phyloP scores from a whole-genome alignment of 1,139 yeast genomes.

The Pichiaceae sp. region DNA sequence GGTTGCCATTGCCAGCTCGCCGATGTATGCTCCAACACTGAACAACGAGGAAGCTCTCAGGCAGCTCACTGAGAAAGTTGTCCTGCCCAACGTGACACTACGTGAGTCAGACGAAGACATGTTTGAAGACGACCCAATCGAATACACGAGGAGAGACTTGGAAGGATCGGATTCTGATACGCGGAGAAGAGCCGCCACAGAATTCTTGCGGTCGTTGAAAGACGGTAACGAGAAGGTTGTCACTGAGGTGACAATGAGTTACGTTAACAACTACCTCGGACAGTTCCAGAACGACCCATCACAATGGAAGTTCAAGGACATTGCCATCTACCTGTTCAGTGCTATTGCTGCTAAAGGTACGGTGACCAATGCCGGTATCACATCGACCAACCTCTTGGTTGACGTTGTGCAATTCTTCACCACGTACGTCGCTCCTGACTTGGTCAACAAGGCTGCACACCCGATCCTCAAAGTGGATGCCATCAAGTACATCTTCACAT shows the following conservation, averaged over 20 bases:
- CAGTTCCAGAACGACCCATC: slow-evolving; percentile 34
- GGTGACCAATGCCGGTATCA: slow-evolving; percentile 79
- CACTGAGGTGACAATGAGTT: slow-evolving; percentile 70
- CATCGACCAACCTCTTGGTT: slow-evolving; percentile 73
- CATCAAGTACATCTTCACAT: slow-evolving; percentile 79
- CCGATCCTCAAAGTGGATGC: slow-evolving; percentile 88
- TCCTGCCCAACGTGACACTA: slow-evolving; percentile 80
- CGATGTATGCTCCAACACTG: slow-evolving; percentile 58
- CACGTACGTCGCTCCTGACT: slow-evolving; percentile 73
- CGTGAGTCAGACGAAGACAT: slow-evolving; percentile 84
- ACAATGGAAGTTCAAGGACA: slow-evolving; percentile 81
- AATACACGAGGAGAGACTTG: slow-evolving; percentile 81
- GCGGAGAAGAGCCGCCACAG: slow-evolving; percentile 85
- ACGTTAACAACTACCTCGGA: slow-evolving; percentile 59
- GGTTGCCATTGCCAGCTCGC: slow-evolving; percentile 71
- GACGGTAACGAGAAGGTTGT: slow-evolving; percentile 68
- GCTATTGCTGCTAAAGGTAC: slow-evolving; percentile 89
- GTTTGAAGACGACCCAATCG: slow-evolving; percentile 96
- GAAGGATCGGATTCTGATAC: slow-evolving; percentile 95
- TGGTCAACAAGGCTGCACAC: slow-evolving; percentile 44
- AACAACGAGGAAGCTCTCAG: slow-evolving; percentile 59
- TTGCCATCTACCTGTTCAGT: slow-evolving; percentile 78
- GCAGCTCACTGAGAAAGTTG: slow-evolving; percentile 73
- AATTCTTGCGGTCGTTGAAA: slow-evolving; percentile 79
- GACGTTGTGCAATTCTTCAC: slow-evolving; percentile 85